phyloP scores from a whole-genome alignment of 768 basidiomycete genomes.

The Psilocybe subaeruginosa region DNA sequence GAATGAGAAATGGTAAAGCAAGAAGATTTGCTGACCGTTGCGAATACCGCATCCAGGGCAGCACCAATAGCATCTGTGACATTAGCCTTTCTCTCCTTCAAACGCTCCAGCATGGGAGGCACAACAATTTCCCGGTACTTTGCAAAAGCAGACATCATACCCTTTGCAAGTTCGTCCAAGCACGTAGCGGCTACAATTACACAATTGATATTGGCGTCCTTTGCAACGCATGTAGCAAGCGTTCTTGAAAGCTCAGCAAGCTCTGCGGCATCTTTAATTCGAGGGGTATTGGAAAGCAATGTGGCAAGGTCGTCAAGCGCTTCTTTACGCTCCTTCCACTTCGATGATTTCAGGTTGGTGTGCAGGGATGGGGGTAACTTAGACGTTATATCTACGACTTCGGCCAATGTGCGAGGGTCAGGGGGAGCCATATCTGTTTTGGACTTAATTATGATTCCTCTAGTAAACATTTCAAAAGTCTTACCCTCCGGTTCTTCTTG shows the following conservation, averaged over 20 bases:
- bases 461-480: constrained; percentile 15
- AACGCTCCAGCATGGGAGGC: constrained; percentile 77
- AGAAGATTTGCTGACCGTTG: constrained; percentile 58
- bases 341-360: constrained; percentile 79
- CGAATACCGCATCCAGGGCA: constrained; percentile 88
- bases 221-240: constrained; percentile 78
- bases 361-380: constrained; percentile 80
- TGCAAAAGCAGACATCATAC: constrained; percentile 74
- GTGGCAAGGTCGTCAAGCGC: constrained; percentile 82
- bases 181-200: constrained; percentile 88
- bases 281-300: constrained; percentile 67
- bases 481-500: constrained; percentile 51
- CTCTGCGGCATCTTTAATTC: constrained; percentile 81
- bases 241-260: constrained; percentile 77
- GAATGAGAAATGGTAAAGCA: constrained; percentile 5
- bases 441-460: constrained; percentile 13
- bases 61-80: constrained; percentile 89
- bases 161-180: constrained; percentile 85
- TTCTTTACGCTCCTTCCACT: constrained; percentile 98
- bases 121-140: constrained; percentile 74
- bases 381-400: constrained; percentile 77
- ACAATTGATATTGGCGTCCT: constrained; percentile 94
- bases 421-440: constrained; percentile 52
- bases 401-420: constrained; percentile 81
- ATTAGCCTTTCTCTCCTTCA: constrained; percentile 92